Conservation (phyloP, 2,329 filamentous ascomycete species). For the Penicillium expansum region DNA sequence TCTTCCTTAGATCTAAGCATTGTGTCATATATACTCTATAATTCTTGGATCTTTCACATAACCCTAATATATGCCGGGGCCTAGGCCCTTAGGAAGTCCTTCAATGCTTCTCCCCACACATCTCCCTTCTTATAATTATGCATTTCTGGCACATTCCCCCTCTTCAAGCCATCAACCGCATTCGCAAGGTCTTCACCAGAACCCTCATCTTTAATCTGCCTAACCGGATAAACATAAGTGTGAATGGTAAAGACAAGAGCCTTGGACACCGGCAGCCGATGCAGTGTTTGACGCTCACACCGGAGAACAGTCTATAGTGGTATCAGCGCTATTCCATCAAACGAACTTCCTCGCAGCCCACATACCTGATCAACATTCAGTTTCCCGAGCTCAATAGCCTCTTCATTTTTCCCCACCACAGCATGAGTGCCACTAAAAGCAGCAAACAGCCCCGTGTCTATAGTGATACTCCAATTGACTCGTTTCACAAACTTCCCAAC, state of each 20-base stretch:
- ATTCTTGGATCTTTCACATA: not conserved
- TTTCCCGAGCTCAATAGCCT: conserved; percentile 31
- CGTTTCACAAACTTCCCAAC: conserved; percentile 56
- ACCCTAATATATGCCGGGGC: not conserved
- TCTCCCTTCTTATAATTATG: conserved; percentile 57
- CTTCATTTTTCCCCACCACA: conserved; percentile 17
- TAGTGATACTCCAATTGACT: conserved; percentile 51
- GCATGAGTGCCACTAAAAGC: conserved; percentile 40
- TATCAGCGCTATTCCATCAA: conserved; percentile 9
- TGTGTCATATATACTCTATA: not conserved
- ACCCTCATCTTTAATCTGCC: conserved; percentile 57
- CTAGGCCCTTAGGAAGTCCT: conserved; percentile 45
- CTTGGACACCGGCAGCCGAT: conserved; percentile 54
- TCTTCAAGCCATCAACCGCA: conserved; percentile 59
- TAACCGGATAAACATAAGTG: conserved; percentile 59
- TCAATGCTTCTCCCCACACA: conserved; percentile 57
- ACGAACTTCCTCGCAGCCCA: not conserved
- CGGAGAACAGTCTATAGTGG: conserved; percentile 48
- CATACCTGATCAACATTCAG: conserved; percentile 47
- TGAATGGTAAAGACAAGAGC: conserved; percentile 62
- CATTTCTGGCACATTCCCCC: conserved; percentile 58
- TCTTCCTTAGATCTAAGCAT: not conserved
- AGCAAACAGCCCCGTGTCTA: conserved; percentile 40
- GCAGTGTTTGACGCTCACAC: conserved; percentile 61
- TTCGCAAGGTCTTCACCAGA: conserved; percentile 51